phyloP scores from a whole-genome alignment of 83 land plant genomes.

The Picea abies region DNA sequence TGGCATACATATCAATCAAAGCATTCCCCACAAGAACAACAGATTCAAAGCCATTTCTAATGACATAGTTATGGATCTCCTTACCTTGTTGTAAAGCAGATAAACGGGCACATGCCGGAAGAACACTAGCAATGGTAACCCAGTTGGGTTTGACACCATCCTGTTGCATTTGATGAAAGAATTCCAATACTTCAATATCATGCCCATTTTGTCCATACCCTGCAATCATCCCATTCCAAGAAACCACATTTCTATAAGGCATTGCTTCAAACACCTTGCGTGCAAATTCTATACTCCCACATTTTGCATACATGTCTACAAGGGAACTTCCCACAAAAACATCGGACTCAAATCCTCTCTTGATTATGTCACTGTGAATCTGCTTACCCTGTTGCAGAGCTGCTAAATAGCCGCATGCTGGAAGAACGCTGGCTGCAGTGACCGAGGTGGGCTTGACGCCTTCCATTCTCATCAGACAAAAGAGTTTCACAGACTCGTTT shows the following conservation, averaged over 20 bases:
- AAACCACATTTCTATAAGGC: slow-evolving; percentile 36
- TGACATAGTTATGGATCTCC: slow-evolving; percentile 32
- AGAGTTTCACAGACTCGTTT: slow-evolving; percentile 15
- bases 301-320: slow-evolving; percentile 21
- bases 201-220: slow-evolving; percentile 35
- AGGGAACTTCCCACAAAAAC: slow-evolving; percentile 15
- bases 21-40: slow-evolving; percentile 29
- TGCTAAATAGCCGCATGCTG: neutral
- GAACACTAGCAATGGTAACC: slow-evolving; percentile 41
- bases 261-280: slow-evolving; percentile 30
- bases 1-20: slow-evolving; percentile 42
- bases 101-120: slow-evolving; percentile 41
- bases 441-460: neutral
- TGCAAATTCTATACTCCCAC: slow-evolving; percentile 23
- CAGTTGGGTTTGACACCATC: slow-evolving; percentile 30
- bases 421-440: slow-evolving; percentile 11
- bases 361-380: neutral
- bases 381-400: slow-evolving; percentile 7
- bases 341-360: slow-evolving; percentile 11
- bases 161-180: slow-evolving; percentile 32
- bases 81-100: slow-evolving; percentile 32
- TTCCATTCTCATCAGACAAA: neutral
- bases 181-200: slow-evolving; percentile 22
- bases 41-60: slow-evolving; percentile 28
- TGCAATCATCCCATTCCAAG: slow-evolving; percentile 26